These are phyloP conservation scores for Trametes coccinea DNA, from an alignment of 768 basidiomycete species.

Conservation along the genomic window DNA sequence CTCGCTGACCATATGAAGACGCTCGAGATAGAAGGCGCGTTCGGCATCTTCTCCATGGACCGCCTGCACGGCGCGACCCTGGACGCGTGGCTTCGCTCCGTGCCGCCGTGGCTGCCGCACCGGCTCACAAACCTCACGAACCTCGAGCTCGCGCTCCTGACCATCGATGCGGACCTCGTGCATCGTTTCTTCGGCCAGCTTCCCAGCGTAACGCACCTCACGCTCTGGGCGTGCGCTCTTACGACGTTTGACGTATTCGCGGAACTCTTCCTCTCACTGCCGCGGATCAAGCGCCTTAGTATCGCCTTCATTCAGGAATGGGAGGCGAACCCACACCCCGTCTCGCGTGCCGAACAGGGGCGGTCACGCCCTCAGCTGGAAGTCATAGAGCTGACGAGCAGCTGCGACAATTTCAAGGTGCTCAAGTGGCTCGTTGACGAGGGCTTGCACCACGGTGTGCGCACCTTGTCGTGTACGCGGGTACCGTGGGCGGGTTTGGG, in stretches of 20 bases:
- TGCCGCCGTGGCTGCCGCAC: conserved; percentile 6
- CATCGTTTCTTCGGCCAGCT: conserved; percentile 11
- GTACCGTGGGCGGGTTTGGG: conserved; percentile 6
- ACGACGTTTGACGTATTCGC: conserved; percentile 16
- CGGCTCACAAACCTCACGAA: conserved; percentile 13
- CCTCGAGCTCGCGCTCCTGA: conserved; percentile 19
- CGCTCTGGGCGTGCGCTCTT: conserved; percentile 18
- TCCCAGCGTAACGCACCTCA: conserved; percentile 11
- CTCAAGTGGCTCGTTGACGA: conserved; percentile 14
- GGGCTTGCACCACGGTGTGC: conserved; percentile 5
- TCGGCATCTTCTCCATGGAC: conserved; percentile 21
- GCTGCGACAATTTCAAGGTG: conserved; percentile 17
- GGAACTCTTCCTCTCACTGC: conserved; percentile 11
- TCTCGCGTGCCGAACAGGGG: not conserved
- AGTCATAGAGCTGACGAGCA: conserved; percentile 12
- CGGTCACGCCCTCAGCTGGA: not conserved
- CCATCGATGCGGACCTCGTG: conserved; percentile 13
- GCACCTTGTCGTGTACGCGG: conserved; percentile 11
- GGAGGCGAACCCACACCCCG: conserved; percentile 4
- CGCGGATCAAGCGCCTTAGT: conserved; percentile 10
- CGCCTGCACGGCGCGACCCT: conserved; percentile 19
- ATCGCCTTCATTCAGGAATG: conserved; percentile 20
- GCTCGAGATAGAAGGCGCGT: conserved; percentile 20
- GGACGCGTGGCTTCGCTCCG: conserved; percentile 19
- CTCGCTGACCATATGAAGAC: conserved; percentile 10